Base-by-base conservation (phyloP, 208 protist genomes). In the Phytomonas sp. region DNA sequence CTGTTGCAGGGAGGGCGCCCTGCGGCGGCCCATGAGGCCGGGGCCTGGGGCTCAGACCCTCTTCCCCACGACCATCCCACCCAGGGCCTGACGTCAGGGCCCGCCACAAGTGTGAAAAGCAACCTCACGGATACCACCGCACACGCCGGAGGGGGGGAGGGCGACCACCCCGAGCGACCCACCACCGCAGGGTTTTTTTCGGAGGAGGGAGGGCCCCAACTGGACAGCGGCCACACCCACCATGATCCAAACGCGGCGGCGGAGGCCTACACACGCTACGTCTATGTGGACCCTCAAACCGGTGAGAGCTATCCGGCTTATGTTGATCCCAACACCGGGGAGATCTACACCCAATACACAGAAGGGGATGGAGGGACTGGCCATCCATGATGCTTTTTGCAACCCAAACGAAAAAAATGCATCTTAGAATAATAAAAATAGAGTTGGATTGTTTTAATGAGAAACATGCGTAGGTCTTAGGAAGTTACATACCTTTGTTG, bases 31-130 rank as follows among this genome's bases (percentile, higher is more conserved):
- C 19, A 33, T 45, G 67, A 64, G 33, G 60, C n/a, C 29, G 65
- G n/a, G 34, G 70, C 11, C 32, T 91, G 77, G 76, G 63, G 79
- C 49, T 82, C 78, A 71, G 73, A 84, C 73, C 26, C 42, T 8
- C 60, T 16, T 5, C 8, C 59, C 63, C 68, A 59, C 31, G 34
- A 12, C 14, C 45, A 33, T 32, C 42, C 62, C 42, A 29, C 49
- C 32, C 26, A 37, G 34, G 60, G 67, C 60, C 37, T 7, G 40
- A 33, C 52, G 12, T 40, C 12, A n/a, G 71, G 29, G n/a, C 72
- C 69, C 19, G 67, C 62, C 59, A n/a, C 33, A 0, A 60, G 37
- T 12, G 73, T 23, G n/a, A 69, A 63, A 11, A 60, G 60, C 23
- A 29, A 6, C 32, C 34, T 42, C 0, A 36, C 52, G 19, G 40